A percentile compares a stretch with the other conserved stretches of the same genome.
Evolutionary conservation across 805 yeast species (phyloP).

Genomic region (Candida endomychidarum): DNA sequence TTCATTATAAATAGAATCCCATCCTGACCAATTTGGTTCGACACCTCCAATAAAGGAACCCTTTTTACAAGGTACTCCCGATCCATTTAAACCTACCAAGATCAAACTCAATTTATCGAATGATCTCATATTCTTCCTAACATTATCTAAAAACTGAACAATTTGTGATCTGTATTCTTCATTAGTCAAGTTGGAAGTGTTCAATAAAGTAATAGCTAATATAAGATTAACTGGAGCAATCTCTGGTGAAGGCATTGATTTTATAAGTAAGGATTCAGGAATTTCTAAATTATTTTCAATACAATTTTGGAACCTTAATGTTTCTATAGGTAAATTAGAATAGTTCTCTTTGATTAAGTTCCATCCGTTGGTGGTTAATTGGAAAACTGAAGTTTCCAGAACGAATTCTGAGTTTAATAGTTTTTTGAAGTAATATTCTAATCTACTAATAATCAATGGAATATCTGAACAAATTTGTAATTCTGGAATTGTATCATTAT

Average conservation of each 20-base stretch:
- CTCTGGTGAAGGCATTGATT: slow-evolving; percentile 43
- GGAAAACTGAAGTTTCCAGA: slow-evolving; percentile 36
- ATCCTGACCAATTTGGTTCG: slow-evolving; percentile 46
- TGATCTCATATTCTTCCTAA: slow-evolving; percentile 29
- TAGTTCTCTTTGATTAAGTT: slow-evolving; percentile 30
- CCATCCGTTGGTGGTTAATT: slow-evolving; percentile 55
- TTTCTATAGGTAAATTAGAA: slow-evolving; percentile 38
- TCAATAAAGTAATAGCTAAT: slow-evolving; percentile 42
- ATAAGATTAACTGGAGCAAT: slow-evolving; percentile 40
- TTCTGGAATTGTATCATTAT: slow-evolving; percentile 46
- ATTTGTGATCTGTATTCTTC: slow-evolving; percentile 27
- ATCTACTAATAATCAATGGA: slow-evolving; percentile 36
- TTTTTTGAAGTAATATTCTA: slow-evolving; percentile 35
- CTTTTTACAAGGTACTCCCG: slow-evolving; percentile 30
- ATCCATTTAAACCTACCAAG: slow-evolving; percentile 46
- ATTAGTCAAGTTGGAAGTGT: slow-evolving; percentile 25
- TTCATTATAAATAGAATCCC: slow-evolving; percentile 44
- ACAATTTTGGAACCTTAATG: slow-evolving; percentile 35
- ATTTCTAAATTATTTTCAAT: slow-evolving; percentile 40
- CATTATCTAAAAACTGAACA: slow-evolving; percentile 21
- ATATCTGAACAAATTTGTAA: slow-evolving; percentile 32
- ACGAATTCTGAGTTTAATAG: slow-evolving; percentile 14
- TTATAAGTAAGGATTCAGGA: slow-evolving; percentile 37
- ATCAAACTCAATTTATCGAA: slow-evolving; percentile 50
- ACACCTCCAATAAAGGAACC: slow-evolving; percentile 52